A percentile compares a stretch with the other conserved stretches of the same genome.
phyloP scores from a whole-genome alignment of 768 basidiomycete genomes.

The Podaxis sp. region DNA sequence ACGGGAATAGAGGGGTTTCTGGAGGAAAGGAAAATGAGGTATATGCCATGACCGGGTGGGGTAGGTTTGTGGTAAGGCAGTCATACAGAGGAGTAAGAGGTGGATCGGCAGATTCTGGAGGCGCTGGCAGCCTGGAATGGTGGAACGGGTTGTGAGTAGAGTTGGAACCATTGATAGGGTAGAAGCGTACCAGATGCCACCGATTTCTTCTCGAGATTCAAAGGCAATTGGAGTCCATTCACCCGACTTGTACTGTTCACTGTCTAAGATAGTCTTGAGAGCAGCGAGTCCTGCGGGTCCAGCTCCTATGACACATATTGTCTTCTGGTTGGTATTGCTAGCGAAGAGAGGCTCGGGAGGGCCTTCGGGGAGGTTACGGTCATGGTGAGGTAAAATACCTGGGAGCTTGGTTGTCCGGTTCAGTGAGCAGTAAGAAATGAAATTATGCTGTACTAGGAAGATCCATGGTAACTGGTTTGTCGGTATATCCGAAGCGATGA shows the following conservation, averaged over 20 bases:
- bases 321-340: slow-evolving; percentile 15
- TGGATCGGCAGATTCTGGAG: slow-evolving; percentile 36
- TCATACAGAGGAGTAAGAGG: slow-evolving; percentile 74
- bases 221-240: slow-evolving; percentile 62
- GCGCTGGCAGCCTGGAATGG: slow-evolving; percentile 48
- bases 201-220: slow-evolving; percentile 61
- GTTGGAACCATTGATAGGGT: not conserved
- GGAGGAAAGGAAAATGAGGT: slow-evolving; percentile 63
- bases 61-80: slow-evolving; percentile 76
- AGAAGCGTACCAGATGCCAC: slow-evolving; percentile 68
- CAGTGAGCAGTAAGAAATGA: not conserved
- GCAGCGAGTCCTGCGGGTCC: slow-evolving; percentile 73
- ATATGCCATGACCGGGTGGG: slow-evolving; percentile 75
- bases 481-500: not conserved
- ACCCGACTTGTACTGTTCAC: slow-evolving; percentile 48
- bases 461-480: not conserved
- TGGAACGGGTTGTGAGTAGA: slow-evolving; percentile 14
- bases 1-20: slow-evolving; percentile 66
- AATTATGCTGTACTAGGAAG: slow-evolving; percentile 1
- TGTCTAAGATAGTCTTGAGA: slow-evolving; percentile 60
- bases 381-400: not conserved
- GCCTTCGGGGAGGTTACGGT: not conserved
- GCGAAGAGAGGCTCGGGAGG: not conserved
- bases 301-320: slow-evolving; percentile 70
- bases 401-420: not conserved